These are phyloP conservation scores for Takashimella koratensis DNA, from an alignment of 1,284 basidiomycete species.

Conservation along the genomic window DNA sequence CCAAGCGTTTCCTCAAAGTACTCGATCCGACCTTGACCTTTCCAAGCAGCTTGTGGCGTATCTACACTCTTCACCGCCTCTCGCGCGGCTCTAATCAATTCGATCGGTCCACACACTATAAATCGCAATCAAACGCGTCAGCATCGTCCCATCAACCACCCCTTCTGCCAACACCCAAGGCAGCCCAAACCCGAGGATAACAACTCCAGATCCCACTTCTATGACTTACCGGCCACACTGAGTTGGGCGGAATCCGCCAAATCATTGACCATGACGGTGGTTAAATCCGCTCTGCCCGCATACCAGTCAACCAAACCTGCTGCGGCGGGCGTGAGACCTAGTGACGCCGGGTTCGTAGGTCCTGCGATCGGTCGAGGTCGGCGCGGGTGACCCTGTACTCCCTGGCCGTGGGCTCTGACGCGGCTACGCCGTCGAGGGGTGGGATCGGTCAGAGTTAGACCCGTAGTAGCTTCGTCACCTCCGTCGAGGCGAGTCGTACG, in stretches of 20 bases:
- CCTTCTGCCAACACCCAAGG: slow-evolving; percentile 8
- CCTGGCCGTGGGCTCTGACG: neutral
- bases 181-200: too few relatives aligned
- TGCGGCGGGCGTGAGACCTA: slow-evolving; percentile 10
- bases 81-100: slow-evolving; percentile 11
- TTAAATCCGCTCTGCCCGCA: slow-evolving; percentile 21
- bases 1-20: slow-evolving; percentile 21
- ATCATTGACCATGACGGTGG: slow-evolving; percentile 11
- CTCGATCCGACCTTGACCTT: slow-evolving; percentile 8
- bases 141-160: neutral
- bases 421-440: neutral
- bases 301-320: slow-evolving; percentile 11
- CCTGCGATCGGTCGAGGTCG: neutral
- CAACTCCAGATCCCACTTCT: too few relatives aligned
- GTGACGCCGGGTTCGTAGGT: neutral
- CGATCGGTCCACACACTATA: slow-evolving; percentile 16
- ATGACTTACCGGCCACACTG: slow-evolving; percentile 15
- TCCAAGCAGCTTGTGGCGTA: slow-evolving; percentile 3
- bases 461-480: neutral
- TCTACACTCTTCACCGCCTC: slow-evolving; percentile 10
- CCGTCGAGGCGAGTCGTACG: neutral
- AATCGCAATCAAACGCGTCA: neutral
- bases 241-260: slow-evolving; percentile 10
- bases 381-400: neutral
- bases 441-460: neutral